Percentiles rank a stretch among this genome's conserved stretches.
These are phyloP conservation scores for Cantharellus anzutake DNA, from an alignment of 768 basidiomycete species.

Conservation along the genomic window DNA sequence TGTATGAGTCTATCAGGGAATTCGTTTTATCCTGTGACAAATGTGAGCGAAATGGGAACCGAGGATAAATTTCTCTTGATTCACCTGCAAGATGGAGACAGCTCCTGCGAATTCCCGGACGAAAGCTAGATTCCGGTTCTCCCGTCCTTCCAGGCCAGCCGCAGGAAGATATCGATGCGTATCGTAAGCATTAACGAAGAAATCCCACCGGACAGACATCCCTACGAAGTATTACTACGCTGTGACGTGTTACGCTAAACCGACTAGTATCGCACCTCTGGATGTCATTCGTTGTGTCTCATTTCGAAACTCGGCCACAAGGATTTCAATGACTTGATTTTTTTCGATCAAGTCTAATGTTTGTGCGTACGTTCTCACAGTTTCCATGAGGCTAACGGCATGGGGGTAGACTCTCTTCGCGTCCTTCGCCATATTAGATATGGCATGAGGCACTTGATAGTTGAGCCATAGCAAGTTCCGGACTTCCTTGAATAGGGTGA, in stretches of 20 bases:
- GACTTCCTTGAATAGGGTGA: constrained; percentile 97
- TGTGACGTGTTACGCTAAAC: neutral
- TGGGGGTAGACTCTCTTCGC: constrained; percentile 97
- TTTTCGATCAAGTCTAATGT: constrained; percentile 79
- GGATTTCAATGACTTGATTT: constrained; percentile 82
- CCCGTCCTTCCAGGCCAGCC: constrained; percentile 45
- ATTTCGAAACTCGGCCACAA: constrained; percentile 87
- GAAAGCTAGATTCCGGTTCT: constrained; percentile 82
- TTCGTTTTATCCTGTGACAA: constrained; percentile 72
- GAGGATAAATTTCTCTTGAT: neutral
- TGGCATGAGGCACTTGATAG: constrained; percentile 87
- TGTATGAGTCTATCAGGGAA: constrained; percentile 76
- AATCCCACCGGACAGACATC: constrained; percentile 92
- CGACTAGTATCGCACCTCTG: constrained; percentile 37
- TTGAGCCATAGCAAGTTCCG: constrained; percentile 89
- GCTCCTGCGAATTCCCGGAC: constrained; percentile 90
- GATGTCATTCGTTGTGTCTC: constrained; percentile 86
- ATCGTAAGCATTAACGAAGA: constrained; percentile 90
- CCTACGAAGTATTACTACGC: constrained; percentile 26
- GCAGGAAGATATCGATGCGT: constrained; percentile 48
- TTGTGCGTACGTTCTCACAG: constrained; percentile 93
- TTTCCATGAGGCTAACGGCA: constrained; percentile 97
- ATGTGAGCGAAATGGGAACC: neutral
- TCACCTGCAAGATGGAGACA: constrained; percentile 74
- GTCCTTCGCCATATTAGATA: constrained; percentile 94